phyloP scores from a whole-genome alignment of 257 asterid species.

The Orobanche coerulescens region DNA sequence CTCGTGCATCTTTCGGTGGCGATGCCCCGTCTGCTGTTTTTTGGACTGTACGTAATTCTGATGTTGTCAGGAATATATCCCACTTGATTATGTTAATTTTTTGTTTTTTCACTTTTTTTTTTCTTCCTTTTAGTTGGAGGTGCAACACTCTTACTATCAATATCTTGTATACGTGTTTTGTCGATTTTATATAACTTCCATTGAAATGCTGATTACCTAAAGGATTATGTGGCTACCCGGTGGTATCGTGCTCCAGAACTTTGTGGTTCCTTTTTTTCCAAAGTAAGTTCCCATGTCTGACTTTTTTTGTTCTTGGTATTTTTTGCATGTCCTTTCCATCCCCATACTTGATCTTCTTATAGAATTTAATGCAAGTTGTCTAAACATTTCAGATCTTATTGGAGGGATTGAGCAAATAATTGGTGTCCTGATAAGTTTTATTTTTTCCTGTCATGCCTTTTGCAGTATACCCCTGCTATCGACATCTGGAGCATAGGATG shows the following conservation, averaged over 20 bases:
- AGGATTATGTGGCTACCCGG: slow-evolving; percentile 99
- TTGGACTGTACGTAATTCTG: slow-evolving; percentile 80
- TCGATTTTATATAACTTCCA: not conserved
- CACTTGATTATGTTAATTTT: not conserved
- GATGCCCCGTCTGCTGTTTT: slow-evolving; percentile 95
- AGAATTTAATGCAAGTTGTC: not conserved
- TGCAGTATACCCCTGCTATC: slow-evolving; percentile 92
- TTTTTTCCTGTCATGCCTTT: slow-evolving; percentile 8
- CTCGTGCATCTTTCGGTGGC: slow-evolving; percentile 90
- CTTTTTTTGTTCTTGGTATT: not conserved
- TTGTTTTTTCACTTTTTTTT: slow-evolving; percentile 16
- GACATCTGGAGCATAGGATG: slow-evolving; percentile 98
- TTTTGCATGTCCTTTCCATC: not conserved
- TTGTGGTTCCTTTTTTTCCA: slow-evolving; percentile 96
- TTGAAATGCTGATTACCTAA: slow-evolving; percentile 22
- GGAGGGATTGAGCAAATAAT: not conserved
- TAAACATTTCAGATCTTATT: not conserved
- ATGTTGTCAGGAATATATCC: slow-evolving; percentile 15
- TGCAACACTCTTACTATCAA: not conserved
- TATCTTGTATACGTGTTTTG: not conserved
- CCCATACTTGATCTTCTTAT: not conserved
- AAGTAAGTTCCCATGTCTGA: slow-evolving; percentile 43
- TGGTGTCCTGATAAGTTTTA: not conserved
- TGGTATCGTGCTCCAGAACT: slow-evolving; percentile 99
- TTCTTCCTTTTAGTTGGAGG: slow-evolving; percentile 8